phyloP scores from a whole-genome alignment of 192 early-diverging fungal genomes.

The Phycomyces nitens region DNA sequence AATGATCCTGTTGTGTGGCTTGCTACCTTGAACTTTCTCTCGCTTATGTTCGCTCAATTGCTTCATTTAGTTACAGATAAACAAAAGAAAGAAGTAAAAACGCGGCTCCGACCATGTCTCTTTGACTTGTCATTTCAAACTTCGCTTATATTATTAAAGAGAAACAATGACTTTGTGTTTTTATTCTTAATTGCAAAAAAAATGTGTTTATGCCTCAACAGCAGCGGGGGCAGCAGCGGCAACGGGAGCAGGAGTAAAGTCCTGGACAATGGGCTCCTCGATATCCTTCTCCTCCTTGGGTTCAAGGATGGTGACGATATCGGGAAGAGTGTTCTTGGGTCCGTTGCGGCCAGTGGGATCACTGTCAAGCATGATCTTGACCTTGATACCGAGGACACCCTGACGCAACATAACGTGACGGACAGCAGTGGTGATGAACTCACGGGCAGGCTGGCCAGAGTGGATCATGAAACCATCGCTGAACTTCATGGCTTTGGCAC shows the following conservation, averaged over 20 bases:
- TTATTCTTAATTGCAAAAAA: not conserved
- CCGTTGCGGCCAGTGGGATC: slow-evolving; percentile 93
- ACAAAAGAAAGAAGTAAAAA: slow-evolving; percentile 2
- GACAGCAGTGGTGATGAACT: slow-evolving; percentile 93
- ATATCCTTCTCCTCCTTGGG: slow-evolving; percentile 83
- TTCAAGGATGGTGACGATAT: slow-evolving; percentile 90
- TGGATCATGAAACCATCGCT: slow-evolving; percentile 99
- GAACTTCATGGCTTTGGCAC: slow-evolving; percentile 99
- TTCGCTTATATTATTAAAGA: not conserved
- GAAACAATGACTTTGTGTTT: not conserved
- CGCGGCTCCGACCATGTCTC: not conserved
- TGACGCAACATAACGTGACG: slow-evolving; percentile 98
- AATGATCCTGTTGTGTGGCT: not conserved
- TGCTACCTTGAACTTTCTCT: not conserved
- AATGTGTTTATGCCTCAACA: slow-evolving; percentile 20
- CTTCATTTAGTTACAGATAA: no score
- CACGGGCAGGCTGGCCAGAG: slow-evolving; percentile 96
- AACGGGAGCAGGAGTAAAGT: slow-evolving; percentile 38
- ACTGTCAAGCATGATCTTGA: slow-evolving; percentile 98
- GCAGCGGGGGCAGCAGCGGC: slow-evolving; percentile 21
- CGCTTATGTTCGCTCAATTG: not conserved
- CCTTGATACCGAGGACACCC: slow-evolving; percentile 99
- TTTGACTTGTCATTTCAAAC: not conserved
- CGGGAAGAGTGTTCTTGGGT: slow-evolving; percentile 95
- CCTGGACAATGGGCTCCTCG: slow-evolving; percentile 66